phyloP scores from a whole-genome alignment of 2,329 filamentous ascomycete genomes.

The Thelonectria olida region DNA sequence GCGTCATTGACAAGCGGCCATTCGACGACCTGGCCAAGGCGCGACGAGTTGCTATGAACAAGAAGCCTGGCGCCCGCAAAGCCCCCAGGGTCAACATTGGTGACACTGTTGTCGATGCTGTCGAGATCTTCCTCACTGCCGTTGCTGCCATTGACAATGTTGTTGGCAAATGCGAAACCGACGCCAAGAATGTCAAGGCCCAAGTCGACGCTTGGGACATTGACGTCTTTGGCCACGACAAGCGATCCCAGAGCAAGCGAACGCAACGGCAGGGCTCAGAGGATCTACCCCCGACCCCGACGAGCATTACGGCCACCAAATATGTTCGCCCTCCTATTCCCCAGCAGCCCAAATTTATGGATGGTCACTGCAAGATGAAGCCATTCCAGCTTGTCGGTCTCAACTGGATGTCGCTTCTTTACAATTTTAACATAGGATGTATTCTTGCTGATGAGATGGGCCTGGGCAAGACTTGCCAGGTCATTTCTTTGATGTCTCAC shows the following conservation, averaged over 20 bases:
- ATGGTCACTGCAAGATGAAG: slow-evolving; percentile 80
- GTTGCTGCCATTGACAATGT: slow-evolving; percentile 87
- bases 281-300: slow-evolving; percentile 54
- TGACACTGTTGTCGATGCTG: slow-evolving; percentile 59
- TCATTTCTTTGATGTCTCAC: slow-evolving; percentile 90
- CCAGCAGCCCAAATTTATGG: slow-evolving; percentile 81
- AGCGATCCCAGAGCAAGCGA: slow-evolving; percentile 46
- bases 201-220: slow-evolving; percentile 60
- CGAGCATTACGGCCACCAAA: slow-evolving; percentile 47
- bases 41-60: slow-evolving; percentile 66
- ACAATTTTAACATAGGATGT: slow-evolving; percentile 80
- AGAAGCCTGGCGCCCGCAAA: slow-evolving; percentile 57
- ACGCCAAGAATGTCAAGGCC: slow-evolving; percentile 67
- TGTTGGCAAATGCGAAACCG: slow-evolving; percentile 76
- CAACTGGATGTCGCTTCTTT: slow-evolving; percentile 92
- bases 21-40: slow-evolving; percentile 75
- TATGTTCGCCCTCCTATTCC: slow-evolving; percentile 55
- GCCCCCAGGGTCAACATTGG: slow-evolving; percentile 60
- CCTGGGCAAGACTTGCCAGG: slow-evolving; percentile 94
- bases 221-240: slow-evolving; percentile 56
- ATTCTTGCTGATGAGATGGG: slow-evolving; percentile 99
- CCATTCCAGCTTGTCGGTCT: slow-evolving; percentile 94
- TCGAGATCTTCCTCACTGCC: slow-evolving; percentile 78
- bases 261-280: slow-evolving; percentile 41
- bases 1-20: slow-evolving; percentile 78